These are phyloP conservation scores for Cenchrus americanus DNA, from an alignment of 176 grass and related monocot genomes.

Conservation along the genomic window DNA sequence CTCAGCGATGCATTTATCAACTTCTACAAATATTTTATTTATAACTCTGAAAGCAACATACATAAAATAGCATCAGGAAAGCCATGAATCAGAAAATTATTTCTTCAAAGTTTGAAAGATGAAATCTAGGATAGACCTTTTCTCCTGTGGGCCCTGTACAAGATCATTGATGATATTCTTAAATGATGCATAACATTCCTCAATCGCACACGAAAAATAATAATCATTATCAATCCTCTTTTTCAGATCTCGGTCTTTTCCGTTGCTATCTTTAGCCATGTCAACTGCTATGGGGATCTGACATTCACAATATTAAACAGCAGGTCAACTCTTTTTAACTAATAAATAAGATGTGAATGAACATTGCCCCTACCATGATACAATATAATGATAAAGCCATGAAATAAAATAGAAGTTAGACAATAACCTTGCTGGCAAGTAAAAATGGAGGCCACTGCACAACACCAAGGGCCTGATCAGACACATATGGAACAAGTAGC, in stretches of 20 bases:
- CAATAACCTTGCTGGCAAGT: conserved; percentile 88
- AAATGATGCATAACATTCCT: conserved; percentile 88
- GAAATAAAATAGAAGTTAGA: conserved; percentile 12
- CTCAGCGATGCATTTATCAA: conserved; percentile 57
- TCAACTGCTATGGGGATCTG: conserved; percentile 95
- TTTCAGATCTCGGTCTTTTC: conserved; percentile 72
- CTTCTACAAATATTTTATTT: conserved; percentile 63
- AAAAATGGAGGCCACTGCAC: conserved; percentile 96
- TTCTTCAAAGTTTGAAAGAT: conserved; percentile 31
- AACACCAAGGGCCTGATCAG: conserved; percentile 70
- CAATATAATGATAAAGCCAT: conserved; percentile 26
- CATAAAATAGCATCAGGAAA: conserved; percentile 36
- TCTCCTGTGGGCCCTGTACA: conserved; percentile 68
- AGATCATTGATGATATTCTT: conserved; percentile 73
- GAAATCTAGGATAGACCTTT: conserved; percentile 51
- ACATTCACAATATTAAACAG: conserved; percentile 40
- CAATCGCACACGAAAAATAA: conserved; percentile 85
- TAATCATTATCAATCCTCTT: conserved; percentile 73
- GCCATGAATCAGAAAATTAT: conserved; percentile 22
- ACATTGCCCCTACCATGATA: not conserved
- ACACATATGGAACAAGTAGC: conserved; percentile 90
- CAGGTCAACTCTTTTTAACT: conserved; percentile 24
- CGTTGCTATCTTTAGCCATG: conserved; percentile 89
- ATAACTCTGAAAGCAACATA: conserved; percentile 70
- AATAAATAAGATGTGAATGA: conserved; percentile 19